Conservation (phyloP, 73 alveolate species). For the Symbiodinium pilosum region DNA sequence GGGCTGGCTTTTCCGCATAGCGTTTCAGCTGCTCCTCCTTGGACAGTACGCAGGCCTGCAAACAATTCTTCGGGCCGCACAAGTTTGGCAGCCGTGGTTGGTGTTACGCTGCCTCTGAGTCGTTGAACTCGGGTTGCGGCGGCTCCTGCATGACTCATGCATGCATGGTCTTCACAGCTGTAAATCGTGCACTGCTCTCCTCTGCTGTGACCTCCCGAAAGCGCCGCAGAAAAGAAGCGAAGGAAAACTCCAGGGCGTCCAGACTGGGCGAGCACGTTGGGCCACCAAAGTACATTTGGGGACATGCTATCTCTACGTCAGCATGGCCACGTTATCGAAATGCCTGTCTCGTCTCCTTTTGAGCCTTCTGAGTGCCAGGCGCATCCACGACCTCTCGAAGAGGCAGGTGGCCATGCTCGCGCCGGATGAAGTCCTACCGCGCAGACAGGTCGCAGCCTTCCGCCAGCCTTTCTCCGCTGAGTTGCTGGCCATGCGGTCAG, state of each 20-base stretch:
- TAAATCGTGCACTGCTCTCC: neutral
- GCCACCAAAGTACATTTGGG: too few relatives aligned
- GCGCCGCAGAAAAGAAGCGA: constrained; percentile 25
- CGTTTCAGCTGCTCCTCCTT: neutral
- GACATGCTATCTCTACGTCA: too few relatives aligned
- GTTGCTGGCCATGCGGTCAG: constrained; percentile 38
- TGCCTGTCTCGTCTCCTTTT: too few relatives aligned
- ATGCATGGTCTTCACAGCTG: neutral
- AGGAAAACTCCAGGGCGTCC: constrained; percentile 81
- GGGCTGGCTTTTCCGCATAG: neutral
- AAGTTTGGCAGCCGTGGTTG: neutral
- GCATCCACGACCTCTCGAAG: constrained; percentile 83
- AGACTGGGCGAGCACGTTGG: neutral
- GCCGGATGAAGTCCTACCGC: constrained; percentile 82
- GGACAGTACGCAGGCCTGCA: neutral
- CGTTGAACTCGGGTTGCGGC: neutral
- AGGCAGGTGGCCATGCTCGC: constrained; percentile 93
- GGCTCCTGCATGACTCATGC: neutral
- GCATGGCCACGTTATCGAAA: too few relatives aligned
- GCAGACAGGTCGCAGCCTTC: neutral
- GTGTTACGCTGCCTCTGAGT: neutral
- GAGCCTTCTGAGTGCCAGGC: neutral
- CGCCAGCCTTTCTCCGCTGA: too few relatives aligned
- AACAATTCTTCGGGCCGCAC: too few relatives aligned
- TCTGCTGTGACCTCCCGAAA: neutral